These are phyloP conservation scores for Bipolaris sorokiniana DNA, from an alignment of 2,329 filamentous ascomycete species.

Conservation along the genomic window DNA sequence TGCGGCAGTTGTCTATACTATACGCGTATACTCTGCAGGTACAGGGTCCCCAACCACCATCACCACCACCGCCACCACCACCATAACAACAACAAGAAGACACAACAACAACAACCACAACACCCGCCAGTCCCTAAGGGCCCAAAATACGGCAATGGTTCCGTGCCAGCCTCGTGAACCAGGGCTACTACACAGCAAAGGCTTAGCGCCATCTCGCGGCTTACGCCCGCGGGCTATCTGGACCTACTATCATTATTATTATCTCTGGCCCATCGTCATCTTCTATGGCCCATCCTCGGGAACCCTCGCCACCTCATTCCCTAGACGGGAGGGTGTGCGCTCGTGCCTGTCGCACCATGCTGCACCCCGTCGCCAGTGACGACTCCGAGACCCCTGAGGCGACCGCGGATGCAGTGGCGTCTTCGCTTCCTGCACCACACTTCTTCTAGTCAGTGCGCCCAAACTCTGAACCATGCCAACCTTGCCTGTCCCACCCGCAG, in stretches of 20 bases:
- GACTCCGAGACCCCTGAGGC: constrained; percentile 28
- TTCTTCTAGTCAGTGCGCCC: constrained; percentile 29
- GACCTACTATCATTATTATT: not conserved
- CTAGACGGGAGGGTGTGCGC: constrained; percentile 37
- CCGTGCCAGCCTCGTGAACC: not conserved
- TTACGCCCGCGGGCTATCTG: constrained; percentile 9
- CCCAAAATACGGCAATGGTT: not conserved
- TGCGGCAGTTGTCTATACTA: constrained; percentile 15
- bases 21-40: not conserved
- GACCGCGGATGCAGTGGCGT: constrained; percentile 30
- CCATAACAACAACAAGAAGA: not conserved
- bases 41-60: not conserved
- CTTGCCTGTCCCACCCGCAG: constrained; percentile 34
- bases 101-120: no score
- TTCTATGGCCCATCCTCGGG: no score
- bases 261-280: no score
- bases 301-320: constrained; percentile 30
- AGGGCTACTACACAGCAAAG: not conserved
- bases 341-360: constrained; percentile 42
- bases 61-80: not conserved
- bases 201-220: constrained; percentile 11
- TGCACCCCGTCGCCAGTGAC: constrained; percentile 26
- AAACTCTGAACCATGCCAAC: constrained; percentile 23
- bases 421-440: constrained; percentile 32
- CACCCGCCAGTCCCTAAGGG: no score